Evolutionary conservation across 177 flowering plant genomes (phyloP), one percentile per base, ranked within the genome.

Genomic region (Telopea speciosissima): DNA sequence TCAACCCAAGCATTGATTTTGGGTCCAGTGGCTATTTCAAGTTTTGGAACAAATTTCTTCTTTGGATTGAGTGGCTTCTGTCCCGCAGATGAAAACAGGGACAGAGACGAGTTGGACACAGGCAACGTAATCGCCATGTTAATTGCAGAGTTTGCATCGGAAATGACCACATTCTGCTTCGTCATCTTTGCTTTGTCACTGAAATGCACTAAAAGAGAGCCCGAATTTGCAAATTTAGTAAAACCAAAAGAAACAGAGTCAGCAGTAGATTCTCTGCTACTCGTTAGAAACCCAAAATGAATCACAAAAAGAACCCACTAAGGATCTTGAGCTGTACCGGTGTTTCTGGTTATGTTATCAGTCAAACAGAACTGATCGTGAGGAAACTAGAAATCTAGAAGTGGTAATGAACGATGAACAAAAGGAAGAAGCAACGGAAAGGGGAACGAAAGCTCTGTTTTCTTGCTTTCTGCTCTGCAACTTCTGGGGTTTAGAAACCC

Each of bases 1-100:
- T 90, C 97, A 22, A 90, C 81, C 89, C 89, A 89, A 1, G 87
- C 78, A 79, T 76, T 83, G 70, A 79, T 72, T 56, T 73, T 81
- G 8, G 62, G 72, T 0, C 79, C 79, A 8, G 60, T 65, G 4
- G 68, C 80, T 33, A 70, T 67, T 58, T 83, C 85, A 40, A 79
- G 66, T 66, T 70, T 82, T 60, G 72, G 79, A 58, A 77, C 16
- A 31, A 76, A 42, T 69, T 76, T 83, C 58, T 77, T 83, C 9
- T 76, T 65, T 11, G 83, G 64, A 23, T 83, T 71, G 63, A 61
- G 71, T 0, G 84, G 78, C 71, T 74, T 73, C 4, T 79, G 77
- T 58, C 26, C 62, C 14, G 70, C 42, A 0, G 80, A 16, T 0
- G 84, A 72, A n/a, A 78, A 78, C 49, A 77, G 72, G 44, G 85